Evolutionary conservation across 176 grass and related monocot genomes (phyloP), one percentile per base, ranked within the genome.

Genomic region (Ensete glaucum): DNA sequence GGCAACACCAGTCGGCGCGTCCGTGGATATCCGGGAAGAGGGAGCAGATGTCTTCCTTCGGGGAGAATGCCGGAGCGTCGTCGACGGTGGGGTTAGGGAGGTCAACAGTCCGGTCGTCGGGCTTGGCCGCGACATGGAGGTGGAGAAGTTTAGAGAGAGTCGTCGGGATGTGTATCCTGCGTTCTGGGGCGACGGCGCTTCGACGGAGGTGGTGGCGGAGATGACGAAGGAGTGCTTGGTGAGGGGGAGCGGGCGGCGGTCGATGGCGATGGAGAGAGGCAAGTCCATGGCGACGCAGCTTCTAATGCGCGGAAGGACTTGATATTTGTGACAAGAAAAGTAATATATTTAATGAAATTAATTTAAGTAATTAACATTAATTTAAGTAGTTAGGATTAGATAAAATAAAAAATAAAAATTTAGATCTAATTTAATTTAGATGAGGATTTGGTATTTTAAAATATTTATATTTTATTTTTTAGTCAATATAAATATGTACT

Each of bases 91-190:
- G 54, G 24, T 3, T 6, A 8, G 16, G 24, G 54, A 0, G 16
- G 25, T 60, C 26, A n/a, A 6, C 15, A 1, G 26, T 8, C 10
- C 6, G 64, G 9, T 9, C 74, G 1, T 54, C 52, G 21, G 52
- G 8, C n/a, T n/a, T n/a, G n/a, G n/a, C n/a, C n/a, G n/a, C 51
- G 52, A 17, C 8, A 58, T 60, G 72, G 50, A 84, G 82, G 58
- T 79, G 82, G 48, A 84, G 49, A 70, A 84, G 59, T 52, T 79
- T 84, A 56, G 82, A 79, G 76, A 79, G 76, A 53, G 82, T 50
- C 25, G 50, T 53, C n/a, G 82, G 82, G n/a, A 84, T 73, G 60
- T 84, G 73, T 20, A 84, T 68, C 16, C 76, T 68, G 21, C 64
- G 43, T 13, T 78, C n/a, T 12, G 21, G 69, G 5, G n/a, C 7